Conservation (phyloP, 768 basidiomycete species). For the Suillus placidus region DNA sequence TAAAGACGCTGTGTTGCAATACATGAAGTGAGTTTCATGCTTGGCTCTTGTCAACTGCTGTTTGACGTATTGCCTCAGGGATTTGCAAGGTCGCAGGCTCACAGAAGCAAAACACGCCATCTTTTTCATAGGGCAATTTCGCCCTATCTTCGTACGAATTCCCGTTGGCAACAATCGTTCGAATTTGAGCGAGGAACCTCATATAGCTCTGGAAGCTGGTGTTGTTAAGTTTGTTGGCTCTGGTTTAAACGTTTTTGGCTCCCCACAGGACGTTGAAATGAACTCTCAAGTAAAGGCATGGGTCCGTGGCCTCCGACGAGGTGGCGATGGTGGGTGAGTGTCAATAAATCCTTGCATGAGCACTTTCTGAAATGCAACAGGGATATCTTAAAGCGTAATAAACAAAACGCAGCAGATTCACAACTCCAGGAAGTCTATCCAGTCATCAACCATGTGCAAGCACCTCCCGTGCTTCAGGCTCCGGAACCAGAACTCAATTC, state of each 20-base stretch:
- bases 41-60: background rate
- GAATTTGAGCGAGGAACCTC: constrained; percentile 42
- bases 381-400: constrained; percentile 50
- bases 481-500: background rate
- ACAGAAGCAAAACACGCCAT: constrained; percentile 50
- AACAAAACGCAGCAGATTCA: constrained; percentile 30
- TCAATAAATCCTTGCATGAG: constrained; percentile 24
- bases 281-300: constrained; percentile 48
- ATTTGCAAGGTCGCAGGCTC: constrained; percentile 36
- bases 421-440: constrained; percentile 4
- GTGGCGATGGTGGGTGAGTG: constrained; percentile 65
- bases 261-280: constrained; percentile 49
- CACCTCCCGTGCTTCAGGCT: constrained; percentile 13
- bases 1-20: constrained; percentile 50
- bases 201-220: constrained; percentile 59
- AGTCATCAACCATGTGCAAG: constrained; percentile 8
- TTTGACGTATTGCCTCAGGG: constrained; percentile 19
- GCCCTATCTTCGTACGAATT: constrained; percentile 53
- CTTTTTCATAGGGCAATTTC: constrained; percentile 51
- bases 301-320: constrained; percentile 55
- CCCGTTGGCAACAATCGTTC: constrained; percentile 42
- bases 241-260: constrained; percentile 48
- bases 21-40: constrained; percentile 38
- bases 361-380: constrained; percentile 51
- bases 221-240: constrained; percentile 45